Conservation (phyloP, 345 rosid genomes). For the Hibiscus tridactylites region DNA sequence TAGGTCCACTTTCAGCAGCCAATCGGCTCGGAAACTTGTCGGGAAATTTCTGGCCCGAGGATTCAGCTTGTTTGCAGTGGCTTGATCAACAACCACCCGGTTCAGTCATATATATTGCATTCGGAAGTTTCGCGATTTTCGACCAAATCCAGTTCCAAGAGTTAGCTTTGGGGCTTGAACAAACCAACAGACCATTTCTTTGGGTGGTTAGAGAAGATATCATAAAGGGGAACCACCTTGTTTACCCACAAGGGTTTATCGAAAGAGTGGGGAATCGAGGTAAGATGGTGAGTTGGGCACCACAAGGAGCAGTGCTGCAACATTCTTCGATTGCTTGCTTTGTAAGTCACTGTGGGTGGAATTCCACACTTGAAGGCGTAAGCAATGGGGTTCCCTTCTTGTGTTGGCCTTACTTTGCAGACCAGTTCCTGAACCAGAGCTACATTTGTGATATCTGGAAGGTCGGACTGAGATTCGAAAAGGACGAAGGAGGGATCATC, state of each 20-base stretch:
- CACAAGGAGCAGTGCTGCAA: neutral
- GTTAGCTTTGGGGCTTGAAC: constrained; percentile 3
- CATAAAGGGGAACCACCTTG: neutral
- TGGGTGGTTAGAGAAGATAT: constrained; percentile 7
- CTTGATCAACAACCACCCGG: constrained; percentile 11
- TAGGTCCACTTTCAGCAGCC: neutral
- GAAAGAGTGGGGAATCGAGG: neutral
- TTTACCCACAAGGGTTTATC: neutral
- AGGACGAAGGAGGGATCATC: constrained; percentile 14
- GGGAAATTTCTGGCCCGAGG: constrained; percentile 9
- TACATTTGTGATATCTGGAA: constrained; percentile 24
- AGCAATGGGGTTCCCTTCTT: constrained; percentile 28
- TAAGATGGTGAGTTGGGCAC: constrained; percentile 7
- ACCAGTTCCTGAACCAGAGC: constrained; percentile 21
- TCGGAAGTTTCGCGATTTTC: neutral
- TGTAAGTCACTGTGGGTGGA: constrained; percentile 36
- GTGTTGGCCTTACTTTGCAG: constrained; percentile 31
- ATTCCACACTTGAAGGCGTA: constrained; percentile 30
- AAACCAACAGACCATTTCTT: neutral
- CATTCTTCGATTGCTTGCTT: constrained; percentile 12
- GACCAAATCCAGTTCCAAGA: constrained; percentile 5
- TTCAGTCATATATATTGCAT: constrained; percentile 15
- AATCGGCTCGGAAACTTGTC: neutral
- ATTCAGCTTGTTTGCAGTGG: constrained; percentile 9
- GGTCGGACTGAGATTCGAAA: constrained; percentile 15